Evolutionary conservation across 202 grass and related monocot genomes (phyloP).

Genomic region (Eragrostis tef): DNA sequence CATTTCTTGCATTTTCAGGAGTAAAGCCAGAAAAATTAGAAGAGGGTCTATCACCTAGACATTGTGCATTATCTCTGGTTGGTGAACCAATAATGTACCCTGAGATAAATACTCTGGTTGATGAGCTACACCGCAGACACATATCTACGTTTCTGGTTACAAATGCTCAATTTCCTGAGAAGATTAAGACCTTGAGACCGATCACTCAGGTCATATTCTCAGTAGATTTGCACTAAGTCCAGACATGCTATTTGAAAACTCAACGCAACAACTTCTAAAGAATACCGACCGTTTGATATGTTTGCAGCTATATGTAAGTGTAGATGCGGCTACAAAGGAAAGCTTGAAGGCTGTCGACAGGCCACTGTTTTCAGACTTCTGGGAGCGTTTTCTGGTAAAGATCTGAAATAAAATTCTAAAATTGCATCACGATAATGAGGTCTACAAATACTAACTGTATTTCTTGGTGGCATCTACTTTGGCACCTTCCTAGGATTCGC

Average conservation of each 20-base stretch:
- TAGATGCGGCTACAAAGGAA: conserved; percentile 92
- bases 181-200: conserved; percentile 76
- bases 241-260: conserved; percentile 10
- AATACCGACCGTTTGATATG: conserved; percentile 34
- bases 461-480: conserved; percentile 27
- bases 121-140: conserved; percentile 78
- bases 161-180: conserved; percentile 98
- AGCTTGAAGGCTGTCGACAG: conserved; percentile 95
- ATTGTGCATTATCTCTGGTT: conserved; percentile 97
- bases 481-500: conserved; percentile 62
- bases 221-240: neutral
- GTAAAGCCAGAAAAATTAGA: conserved; percentile 78
- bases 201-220: conserved; percentile 76
- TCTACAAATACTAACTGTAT: conserved; percentile 50
- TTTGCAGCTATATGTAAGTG: conserved; percentile 93
- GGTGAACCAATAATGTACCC: conserved; percentile 98
- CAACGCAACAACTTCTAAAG: conserved; percentile 25
- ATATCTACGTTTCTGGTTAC: conserved; percentile 98
- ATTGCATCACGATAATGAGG: neutral
- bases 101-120: conserved; percentile 92
- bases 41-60: conserved; percentile 80
- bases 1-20: conserved; percentile 52
- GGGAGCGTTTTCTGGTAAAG: conserved; percentile 91
- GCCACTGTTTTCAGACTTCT: conserved; percentile 90
- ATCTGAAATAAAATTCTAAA: conserved; percentile 40